phyloP scores from a whole-genome alignment of 2,329 filamentous ascomycete genomes.

The Leptosphaerulina australis region DNA sequence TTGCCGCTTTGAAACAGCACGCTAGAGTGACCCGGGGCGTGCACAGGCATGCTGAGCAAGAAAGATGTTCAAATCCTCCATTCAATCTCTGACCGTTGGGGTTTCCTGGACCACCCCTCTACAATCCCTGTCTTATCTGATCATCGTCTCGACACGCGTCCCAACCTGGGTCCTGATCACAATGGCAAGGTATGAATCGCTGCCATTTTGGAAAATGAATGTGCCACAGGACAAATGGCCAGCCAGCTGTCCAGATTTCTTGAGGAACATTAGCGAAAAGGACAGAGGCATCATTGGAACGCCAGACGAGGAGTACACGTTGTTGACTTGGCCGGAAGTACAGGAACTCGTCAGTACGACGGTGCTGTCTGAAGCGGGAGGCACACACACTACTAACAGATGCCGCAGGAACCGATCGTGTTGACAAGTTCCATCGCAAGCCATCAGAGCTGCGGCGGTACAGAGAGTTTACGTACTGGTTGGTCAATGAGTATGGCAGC shows the following conservation, averaged over 20 bases:
- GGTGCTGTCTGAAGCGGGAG: constrained; percentile 1
- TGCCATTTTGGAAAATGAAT: constrained; percentile 85
- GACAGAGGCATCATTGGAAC: constrained; percentile 73
- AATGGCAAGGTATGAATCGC: constrained; percentile 38
- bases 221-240: constrained; percentile 68
- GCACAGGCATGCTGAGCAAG: constrained; percentile 12
- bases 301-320: constrained; percentile 68
- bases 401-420: constrained; percentile 63
- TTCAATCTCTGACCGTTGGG: constrained; percentile 17
- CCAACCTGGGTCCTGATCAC: constrained; percentile 7
- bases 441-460: constrained; percentile 83
- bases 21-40: constrained; percentile 9
- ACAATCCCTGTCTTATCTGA: constrained; percentile 21
- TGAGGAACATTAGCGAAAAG: constrained; percentile 68
- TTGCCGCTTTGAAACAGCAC: constrained; percentile 9
- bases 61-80: constrained; percentile 5
- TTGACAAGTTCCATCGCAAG: constrained; percentile 76
- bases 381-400: constrained; percentile 18
- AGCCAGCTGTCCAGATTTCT: constrained; percentile 71
- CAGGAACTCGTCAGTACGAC: constrained; percentile 58
- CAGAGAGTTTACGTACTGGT: constrained; percentile 67
- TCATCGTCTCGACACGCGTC: constrained; percentile 10
- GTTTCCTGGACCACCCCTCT: constrained; percentile 13
- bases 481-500: constrained; percentile 73
- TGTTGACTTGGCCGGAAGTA: constrained; percentile 73